These are phyloP conservation scores for Neonectria sp. DNA, from an alignment of 2,329 filamentous ascomycete species.

Conservation along the genomic window DNA sequence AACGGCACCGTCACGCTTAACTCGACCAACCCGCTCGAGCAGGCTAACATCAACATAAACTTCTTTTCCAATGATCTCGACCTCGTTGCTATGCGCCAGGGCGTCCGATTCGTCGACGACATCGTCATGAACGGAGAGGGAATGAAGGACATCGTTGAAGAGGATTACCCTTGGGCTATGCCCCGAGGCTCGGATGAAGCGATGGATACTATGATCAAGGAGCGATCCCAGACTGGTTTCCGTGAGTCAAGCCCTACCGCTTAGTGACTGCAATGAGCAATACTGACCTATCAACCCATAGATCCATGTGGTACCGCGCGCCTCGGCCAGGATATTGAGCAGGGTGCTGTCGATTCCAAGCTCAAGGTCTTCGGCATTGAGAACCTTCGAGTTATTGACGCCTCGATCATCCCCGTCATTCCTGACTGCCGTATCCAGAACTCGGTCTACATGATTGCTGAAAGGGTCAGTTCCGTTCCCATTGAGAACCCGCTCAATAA, in stretches of 20 bases:
- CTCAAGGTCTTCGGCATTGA: slow-evolving; percentile 69
- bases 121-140: slow-evolving; percentile 69
- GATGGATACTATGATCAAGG: slow-evolving; percentile 70
- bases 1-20: slow-evolving; percentile 70
- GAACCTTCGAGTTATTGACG: slow-evolving; percentile 69
- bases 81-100: slow-evolving; percentile 70
- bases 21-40: slow-evolving; percentile 69
- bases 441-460: slow-evolving; percentile 72
- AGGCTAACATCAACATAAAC: slow-evolving; percentile 72
- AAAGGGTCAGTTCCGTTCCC: slow-evolving; percentile 58
- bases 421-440: slow-evolving; percentile 73
- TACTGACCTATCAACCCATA: slow-evolving; percentile 30
- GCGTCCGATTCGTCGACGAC: slow-evolving; percentile 70
- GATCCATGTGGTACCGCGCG: slow-evolving; percentile 70
- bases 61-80: slow-evolving; percentile 69
- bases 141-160: slow-evolving; percentile 67
- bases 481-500: too few relatives aligned
- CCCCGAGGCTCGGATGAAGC: slow-evolving; percentile 67
- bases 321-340: slow-evolving; percentile 63
- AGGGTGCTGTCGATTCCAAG: slow-evolving; percentile 67
- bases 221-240: slow-evolving; percentile 71
- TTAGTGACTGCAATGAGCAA: background rate
- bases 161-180: slow-evolving; percentile 73
- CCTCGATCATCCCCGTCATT: slow-evolving; percentile 69
- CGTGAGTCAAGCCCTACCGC: slow-evolving; percentile 48